Evolutionary conservation across 805 yeast species (phyloP).

Genomic region (Debaryomyces maramus): DNA sequence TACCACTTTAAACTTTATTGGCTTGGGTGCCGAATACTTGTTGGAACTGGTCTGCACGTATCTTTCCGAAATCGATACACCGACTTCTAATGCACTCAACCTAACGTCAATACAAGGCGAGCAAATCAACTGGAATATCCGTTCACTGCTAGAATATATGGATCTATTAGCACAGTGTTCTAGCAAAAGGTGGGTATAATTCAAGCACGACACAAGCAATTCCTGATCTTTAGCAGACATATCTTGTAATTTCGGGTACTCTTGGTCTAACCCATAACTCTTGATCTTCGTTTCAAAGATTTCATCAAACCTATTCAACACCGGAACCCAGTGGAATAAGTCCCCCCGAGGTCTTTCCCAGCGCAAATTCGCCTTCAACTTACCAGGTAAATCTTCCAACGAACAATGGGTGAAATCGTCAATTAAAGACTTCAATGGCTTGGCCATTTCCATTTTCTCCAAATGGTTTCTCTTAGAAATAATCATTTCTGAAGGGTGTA

Average conservation of each 20-base stretch:
- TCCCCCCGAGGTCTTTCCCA: slow-evolving; percentile 72
- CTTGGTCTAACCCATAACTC: slow-evolving; percentile 53
- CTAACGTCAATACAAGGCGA: slow-evolving; percentile 61
- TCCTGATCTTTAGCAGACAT: slow-evolving; percentile 48
- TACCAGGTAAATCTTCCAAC: slow-evolving; percentile 39
- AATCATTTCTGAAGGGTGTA: slow-evolving; percentile 23
- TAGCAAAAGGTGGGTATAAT: slow-evolving; percentile 61
- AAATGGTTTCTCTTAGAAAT: slow-evolving; percentile 30
- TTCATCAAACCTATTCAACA: slow-evolving; percentile 73
- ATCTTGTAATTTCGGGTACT: slow-evolving; percentile 45
- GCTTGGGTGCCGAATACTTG: slow-evolving; percentile 45
- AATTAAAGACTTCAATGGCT: slow-evolving; percentile 31
- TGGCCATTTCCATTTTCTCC: slow-evolving; percentile 29
- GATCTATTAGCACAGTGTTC: slow-evolving; percentile 69
- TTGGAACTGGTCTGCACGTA: slow-evolving; percentile 48
- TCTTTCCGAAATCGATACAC: slow-evolving; percentile 60
- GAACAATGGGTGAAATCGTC: slow-evolving; percentile 39
- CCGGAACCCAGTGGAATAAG: slow-evolving; percentile 72
- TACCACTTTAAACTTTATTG: slow-evolving; percentile 46
- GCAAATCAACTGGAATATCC: slow-evolving; percentile 57
- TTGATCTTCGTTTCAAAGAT: slow-evolving; percentile 55
- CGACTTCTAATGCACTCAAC: slow-evolving; percentile 59
- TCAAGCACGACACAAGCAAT: slow-evolving; percentile 51
- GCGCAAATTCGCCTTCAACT: slow-evolving; percentile 35
- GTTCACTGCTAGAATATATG: slow-evolving; percentile 65